phyloP scores from a whole-genome alignment of 768 basidiomycete species.

The Hericium rajendrae region DNA sequence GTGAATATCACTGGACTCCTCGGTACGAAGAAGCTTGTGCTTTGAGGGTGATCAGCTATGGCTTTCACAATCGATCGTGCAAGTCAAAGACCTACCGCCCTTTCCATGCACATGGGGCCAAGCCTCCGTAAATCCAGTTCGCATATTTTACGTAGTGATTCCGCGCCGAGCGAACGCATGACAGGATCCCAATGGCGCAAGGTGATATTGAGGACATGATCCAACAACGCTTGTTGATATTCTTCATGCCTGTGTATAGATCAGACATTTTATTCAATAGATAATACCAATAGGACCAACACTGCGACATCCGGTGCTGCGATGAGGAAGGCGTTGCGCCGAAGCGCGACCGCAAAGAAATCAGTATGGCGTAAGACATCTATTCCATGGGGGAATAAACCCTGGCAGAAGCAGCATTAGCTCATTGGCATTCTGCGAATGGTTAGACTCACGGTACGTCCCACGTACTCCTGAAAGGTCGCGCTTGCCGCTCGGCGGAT shows the following conservation, averaged over 20 bases:
- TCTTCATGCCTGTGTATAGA: constrained; percentile 53
- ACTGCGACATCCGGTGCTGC: constrained; percentile 82
- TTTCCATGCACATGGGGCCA: constrained; percentile 37
- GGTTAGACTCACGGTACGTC: constrained; percentile 61
- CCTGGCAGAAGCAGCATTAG: constrained; percentile 35
- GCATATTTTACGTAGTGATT: constrained; percentile 64
- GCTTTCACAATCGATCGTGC: constrained; percentile 11
- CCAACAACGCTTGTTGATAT: constrained; percentile 60
- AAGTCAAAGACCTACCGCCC: constrained; percentile 37
- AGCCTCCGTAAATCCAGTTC: constrained; percentile 44
- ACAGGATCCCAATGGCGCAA: constrained; percentile 83
- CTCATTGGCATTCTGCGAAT: neutral
- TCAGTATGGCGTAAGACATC: constrained; percentile 87
- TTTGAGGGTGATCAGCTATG: constrained; percentile 18
- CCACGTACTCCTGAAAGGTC: constrained; percentile 95
- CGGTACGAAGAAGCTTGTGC: constrained; percentile 48
- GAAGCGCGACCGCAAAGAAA: constrained; percentile 86
- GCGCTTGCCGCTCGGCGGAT: constrained; percentile 95
- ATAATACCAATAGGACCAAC: constrained; percentile 37
- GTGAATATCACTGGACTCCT: constrained; percentile 67
- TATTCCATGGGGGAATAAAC: constrained; percentile 87
- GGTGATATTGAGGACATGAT: constrained; percentile 65
- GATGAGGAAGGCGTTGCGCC: constrained; percentile 74
- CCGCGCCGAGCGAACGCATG: constrained; percentile 71
- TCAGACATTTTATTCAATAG: neutral